Evolutionary conservation across 208 protist genomes (phyloP), one percentile per base, ranked within the genome.

Genomic region (Trypanosomatidae sp.): DNA sequence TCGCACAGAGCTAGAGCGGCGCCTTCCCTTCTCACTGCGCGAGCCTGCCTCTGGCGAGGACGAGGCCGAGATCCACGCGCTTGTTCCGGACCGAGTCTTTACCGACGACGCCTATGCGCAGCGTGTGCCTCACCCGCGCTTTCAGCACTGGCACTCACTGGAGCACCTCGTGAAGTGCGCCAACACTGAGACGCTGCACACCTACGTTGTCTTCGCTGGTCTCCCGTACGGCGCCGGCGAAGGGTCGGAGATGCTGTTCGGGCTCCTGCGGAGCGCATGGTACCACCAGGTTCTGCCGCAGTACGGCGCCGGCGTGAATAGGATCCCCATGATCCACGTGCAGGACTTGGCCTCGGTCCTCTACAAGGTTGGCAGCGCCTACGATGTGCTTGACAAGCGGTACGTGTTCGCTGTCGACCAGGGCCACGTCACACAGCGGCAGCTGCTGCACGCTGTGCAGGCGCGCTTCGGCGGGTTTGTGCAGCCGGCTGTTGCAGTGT

Each of bases 361-460:
- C 22, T 91, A 81, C 64, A 77, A 89, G 60, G 71, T 97, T 22
- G 90, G 88, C n/a, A 84, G 85, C 36, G 72, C 83, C 19, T 91
- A 94, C 62, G 85, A 92, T 41, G 87, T 90, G 30, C 80, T 94
- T 46, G 88, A 92, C 25, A 86, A 96, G 55, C 91, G 93, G 30
- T 98, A 98, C 78, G 69, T 97, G 60, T 89, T 98, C 76, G 95
- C 89, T 1, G 91, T 97, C 12, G 97, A 99, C 76, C 89, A 95
- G 25, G 88, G 87, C n/a, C 82, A 89, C 39, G 56, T 90, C n/a
- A 97, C 93, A 36, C 88, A 91, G 77, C 69, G 71, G 17, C 82
- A 97, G 69, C 74, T 98, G 46, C 77, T 97, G 9, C 65, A 92
- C 39, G 76, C 84, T 1, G 71, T 98, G 41, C 71, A 81, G 30